phyloP scores from a whole-genome alignment of 2,329 filamentous ascomycete species.

The Plectosphaerella plurivora region DNA sequence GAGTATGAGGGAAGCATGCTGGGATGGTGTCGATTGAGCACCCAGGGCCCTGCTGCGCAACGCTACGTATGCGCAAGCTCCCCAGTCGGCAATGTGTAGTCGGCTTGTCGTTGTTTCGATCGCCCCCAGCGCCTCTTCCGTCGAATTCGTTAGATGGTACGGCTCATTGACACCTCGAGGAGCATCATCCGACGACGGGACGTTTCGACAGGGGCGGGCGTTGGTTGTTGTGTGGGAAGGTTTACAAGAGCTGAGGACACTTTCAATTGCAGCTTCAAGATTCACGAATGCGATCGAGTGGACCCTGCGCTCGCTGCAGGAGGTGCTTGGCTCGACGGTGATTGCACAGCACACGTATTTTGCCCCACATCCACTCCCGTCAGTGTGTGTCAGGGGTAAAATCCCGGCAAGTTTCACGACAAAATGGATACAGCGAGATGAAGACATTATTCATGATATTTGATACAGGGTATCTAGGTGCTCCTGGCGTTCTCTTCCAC shows the following conservation, averaged over 20 bases:
- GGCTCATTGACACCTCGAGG: background rate
- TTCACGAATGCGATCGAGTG: background rate
- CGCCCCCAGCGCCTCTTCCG: background rate
- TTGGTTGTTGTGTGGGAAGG: background rate
- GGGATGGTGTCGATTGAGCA: constrained; percentile 5
- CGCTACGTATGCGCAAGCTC: constrained; percentile 2
- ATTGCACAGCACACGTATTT: too few species aligned
- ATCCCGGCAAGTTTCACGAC: too few species aligned
- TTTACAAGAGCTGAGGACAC: background rate
- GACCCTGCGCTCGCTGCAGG: too few species aligned
- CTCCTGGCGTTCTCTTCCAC: too few species aligned
- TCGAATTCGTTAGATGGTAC: background rate
- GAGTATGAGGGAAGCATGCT: constrained; percentile 58
- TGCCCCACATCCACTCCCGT: too few species aligned
- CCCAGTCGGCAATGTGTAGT: background rate
- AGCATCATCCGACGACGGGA: background rate
- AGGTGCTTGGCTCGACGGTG: too few species aligned
- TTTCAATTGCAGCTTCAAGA: background rate
- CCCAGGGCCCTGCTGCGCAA: background rate
- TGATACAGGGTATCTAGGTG: too few species aligned
- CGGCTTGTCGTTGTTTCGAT: background rate
- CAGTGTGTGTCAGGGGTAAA: too few species aligned
- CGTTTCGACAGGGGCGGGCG: background rate
- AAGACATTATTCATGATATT: too few species aligned
- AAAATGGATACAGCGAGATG: too few species aligned